These are phyloP conservation scores for Tylopilus subfusipes DNA, from an alignment of 768 basidiomycete species.

Conservation along the genomic window DNA sequence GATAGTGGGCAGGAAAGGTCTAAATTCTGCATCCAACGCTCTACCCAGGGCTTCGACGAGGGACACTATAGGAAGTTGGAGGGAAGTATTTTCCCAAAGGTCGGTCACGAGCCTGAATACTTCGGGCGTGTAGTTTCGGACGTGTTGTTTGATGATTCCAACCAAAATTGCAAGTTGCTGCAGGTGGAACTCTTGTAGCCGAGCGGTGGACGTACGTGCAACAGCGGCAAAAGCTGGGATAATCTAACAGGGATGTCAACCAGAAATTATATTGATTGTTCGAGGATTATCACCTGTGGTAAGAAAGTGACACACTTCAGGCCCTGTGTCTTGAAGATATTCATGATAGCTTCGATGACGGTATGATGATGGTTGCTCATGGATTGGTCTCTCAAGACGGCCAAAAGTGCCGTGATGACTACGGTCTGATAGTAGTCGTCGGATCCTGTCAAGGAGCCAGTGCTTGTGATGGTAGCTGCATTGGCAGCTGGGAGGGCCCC, in stretches of 20 bases:
- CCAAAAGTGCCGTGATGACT: slow-evolving; percentile 83
- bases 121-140: slow-evolving; percentile 85
- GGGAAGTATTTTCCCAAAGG: slow-evolving; percentile 79
- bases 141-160: slow-evolving; percentile 95
- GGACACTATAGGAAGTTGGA: slow-evolving; percentile 90
- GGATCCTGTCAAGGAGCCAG: slow-evolving; percentile 57
- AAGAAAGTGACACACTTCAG: slow-evolving; percentile 94
- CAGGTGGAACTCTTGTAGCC: slow-evolving; percentile 88
- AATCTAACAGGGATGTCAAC: slow-evolving; percentile 48
- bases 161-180: slow-evolving; percentile 95
- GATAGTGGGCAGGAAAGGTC: slow-evolving; percentile 88
- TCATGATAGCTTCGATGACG: slow-evolving; percentile 97
- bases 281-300: slow-evolving; percentile 61
- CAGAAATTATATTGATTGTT: slow-evolving; percentile 1
- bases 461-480: slow-evolving; percentile 65
- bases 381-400: slow-evolving; percentile 85
- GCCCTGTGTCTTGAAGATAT: slow-evolving; percentile 97
- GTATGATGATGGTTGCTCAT: slow-evolving; percentile 84
- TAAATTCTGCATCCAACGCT: slow-evolving; percentile 95
- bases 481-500: slow-evolving; percentile 58
- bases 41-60: slow-evolving; percentile 90
- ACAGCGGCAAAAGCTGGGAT: slow-evolving; percentile 93
- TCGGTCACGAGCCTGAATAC: slow-evolving; percentile 84
- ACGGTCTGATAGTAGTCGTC: slow-evolving; percentile 99
- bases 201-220: slow-evolving; percentile 74